phyloP scores from a whole-genome alignment of 768 basidiomycete genomes.

The Tricholoma hemisulphureum region DNA sequence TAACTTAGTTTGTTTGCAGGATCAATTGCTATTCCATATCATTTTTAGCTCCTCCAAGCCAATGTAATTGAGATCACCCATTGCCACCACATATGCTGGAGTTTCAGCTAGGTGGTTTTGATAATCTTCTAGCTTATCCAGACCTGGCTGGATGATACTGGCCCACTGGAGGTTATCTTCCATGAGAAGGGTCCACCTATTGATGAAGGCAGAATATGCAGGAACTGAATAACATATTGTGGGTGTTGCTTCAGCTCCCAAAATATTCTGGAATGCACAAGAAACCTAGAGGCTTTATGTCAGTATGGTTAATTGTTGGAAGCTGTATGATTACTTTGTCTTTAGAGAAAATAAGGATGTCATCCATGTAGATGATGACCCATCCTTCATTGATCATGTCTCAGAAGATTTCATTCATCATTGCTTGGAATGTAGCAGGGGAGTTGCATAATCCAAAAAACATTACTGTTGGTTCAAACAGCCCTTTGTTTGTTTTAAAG shows the following conservation, averaged over 20 bases:
- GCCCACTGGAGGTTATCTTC: conserved; percentile 4
- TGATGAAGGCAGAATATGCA: conserved; percentile 18
- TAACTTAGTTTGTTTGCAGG: conserved; percentile 9
- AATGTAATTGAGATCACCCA: conserved; percentile 10
- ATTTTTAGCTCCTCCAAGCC: background rate
- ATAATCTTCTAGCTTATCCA: conserved; percentile 18
- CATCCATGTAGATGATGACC: no score
- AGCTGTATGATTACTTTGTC: no score
- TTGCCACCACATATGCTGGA: conserved; percentile 14
- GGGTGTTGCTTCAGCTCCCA: conserved; percentile 21
- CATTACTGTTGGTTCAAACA: no score
- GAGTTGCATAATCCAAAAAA: no score
- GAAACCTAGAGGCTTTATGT: conserved; percentile 15
- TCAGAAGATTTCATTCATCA: no score
- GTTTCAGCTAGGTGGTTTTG: conserved; percentile 4
- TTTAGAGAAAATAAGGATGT: no score
- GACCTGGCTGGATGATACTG: conserved; percentile 15
- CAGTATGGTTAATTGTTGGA: background rate
- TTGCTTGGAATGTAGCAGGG: no score
- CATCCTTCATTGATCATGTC: no score
- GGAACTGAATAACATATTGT: conserved; percentile 21
- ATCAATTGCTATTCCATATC: conserved; percentile 8
- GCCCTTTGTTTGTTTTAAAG: no score
- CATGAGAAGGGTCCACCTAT: conserved; percentile 12
- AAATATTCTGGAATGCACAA: conserved; percentile 22